Percentiles rank a stretch among this genome's conserved stretches.
phyloP scores from a whole-genome alignment of 2,329 filamentous ascomycete genomes.

The Penicillium sp. region DNA sequence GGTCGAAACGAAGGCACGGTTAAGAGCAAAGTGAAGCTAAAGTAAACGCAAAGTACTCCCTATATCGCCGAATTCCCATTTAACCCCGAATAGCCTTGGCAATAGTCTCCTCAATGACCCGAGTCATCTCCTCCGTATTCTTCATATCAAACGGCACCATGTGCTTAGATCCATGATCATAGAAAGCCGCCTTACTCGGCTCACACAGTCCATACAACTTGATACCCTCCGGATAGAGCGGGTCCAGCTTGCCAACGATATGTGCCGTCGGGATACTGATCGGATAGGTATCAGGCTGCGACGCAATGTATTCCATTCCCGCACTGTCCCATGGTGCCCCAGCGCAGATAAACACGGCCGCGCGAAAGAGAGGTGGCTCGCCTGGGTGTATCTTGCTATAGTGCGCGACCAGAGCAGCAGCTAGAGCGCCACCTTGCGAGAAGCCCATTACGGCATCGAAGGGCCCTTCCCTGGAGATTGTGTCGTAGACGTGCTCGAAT shows the following conservation, averaged over 20 bases:
- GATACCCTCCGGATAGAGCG: conserved; percentile 27
- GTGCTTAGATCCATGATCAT: conserved; percentile 36
- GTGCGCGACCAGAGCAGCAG: conserved; percentile 23
- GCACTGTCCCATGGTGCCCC: conserved; percentile 24
- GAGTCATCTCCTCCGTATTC: conserved; percentile 27
- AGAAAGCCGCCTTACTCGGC: conserved; percentile 25
- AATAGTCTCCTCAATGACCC: conserved; percentile 26
- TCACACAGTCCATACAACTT: conserved; percentile 34
- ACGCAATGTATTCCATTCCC: conserved; percentile 16
- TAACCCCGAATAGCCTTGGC: conserved; percentile 16
- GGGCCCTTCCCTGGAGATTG: conserved; percentile 25
- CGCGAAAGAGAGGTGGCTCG: conserved; percentile 25
- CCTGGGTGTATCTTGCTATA: conserved; percentile 19
- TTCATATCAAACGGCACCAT: conserved; percentile 31
- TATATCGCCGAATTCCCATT: neutral
- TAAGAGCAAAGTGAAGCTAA: no score
- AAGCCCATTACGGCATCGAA: conserved; percentile 34
- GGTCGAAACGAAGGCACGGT: no score
- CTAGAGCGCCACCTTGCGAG: conserved; percentile 30
- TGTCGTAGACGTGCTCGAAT: conserved; percentile 22
- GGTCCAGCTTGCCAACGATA: conserved; percentile 37
- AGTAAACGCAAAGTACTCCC: no score
- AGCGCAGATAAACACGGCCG: conserved; percentile 30
- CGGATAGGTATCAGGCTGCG: conserved; percentile 13
- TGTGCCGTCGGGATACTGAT: conserved; percentile 38